Evolutionary conservation across 78 protist species (phyloP).

Genomic region (Chrysochromulina parva): DNA sequence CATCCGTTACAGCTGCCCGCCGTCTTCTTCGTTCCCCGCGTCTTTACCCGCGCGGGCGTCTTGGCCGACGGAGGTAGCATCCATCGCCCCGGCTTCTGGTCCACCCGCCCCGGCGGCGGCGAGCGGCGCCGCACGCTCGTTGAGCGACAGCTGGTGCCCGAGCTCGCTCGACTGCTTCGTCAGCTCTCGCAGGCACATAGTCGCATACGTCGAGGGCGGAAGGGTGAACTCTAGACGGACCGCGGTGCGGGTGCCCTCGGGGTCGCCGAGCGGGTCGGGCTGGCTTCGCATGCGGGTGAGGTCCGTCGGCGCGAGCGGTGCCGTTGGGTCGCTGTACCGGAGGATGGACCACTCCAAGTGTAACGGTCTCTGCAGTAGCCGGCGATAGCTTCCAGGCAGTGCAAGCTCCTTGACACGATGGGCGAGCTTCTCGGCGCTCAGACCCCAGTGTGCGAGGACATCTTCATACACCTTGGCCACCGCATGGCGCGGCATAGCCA

Average conservation of each 20-base stretch:
- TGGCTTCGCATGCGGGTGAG: not conserved
- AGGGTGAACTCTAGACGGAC: conserved; percentile 64
- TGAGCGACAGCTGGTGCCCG: not conserved
- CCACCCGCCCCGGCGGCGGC: too few species aligned
- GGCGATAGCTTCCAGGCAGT: conserved; percentile 41
- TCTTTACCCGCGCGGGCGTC: too few species aligned
- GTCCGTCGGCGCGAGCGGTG: conserved; percentile 2
- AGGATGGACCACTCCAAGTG: not conserved
- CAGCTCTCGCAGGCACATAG: conserved; percentile 81
- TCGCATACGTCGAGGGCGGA: conserved; percentile 76
- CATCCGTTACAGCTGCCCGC: too few species aligned
- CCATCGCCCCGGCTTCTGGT: too few species aligned
- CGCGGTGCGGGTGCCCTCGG: conserved; percentile 23
- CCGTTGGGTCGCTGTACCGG: not conserved
- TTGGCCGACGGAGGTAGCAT: too few species aligned
- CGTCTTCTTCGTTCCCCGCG: too few species aligned
- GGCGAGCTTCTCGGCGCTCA: not conserved
- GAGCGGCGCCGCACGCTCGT: not conserved
- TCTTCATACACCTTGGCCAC: not conserved
- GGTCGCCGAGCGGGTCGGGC: not conserved
- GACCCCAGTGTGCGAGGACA: not conserved
- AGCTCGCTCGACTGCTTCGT: conserved; percentile 4
- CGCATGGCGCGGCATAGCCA: not conserved
- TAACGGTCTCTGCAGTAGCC: conserved; percentile 28
- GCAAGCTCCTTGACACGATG: not conserved